These are phyloP conservation scores for Miscanthus lutarioriparius DNA, from an alignment of 176 grass and related monocot genomes.

Conservation along the genomic window DNA sequence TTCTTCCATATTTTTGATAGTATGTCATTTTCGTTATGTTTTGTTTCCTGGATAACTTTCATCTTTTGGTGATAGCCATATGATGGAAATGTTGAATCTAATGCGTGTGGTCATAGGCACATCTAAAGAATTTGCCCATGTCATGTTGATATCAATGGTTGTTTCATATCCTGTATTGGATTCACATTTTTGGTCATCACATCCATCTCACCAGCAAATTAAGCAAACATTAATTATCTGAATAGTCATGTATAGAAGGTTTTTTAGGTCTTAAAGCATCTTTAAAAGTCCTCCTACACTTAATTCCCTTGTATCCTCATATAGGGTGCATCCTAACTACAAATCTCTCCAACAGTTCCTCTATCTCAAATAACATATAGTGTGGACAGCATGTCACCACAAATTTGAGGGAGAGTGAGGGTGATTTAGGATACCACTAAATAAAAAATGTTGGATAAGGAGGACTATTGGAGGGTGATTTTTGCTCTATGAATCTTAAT, in stretches of 20 bases:
- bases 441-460: not conserved
- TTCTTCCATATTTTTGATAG: not conserved
- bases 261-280: not conserved
- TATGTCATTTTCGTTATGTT: slow-evolving; percentile 11
- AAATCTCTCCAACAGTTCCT: not conserved
- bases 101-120: not conserved
- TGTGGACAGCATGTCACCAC: not conserved
- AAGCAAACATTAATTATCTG: not conserved
- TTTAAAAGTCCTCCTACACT: not conserved
- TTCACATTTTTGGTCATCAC: not conserved
- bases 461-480: not conserved
- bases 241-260: not conserved
- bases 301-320: not conserved
- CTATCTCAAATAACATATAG: not conserved
- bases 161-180: slow-evolving; percentile 6
- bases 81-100: slow-evolving; percentile 15
- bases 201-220: slow-evolving; percentile 9
- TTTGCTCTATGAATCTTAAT: not conserved
- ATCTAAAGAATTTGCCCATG: not conserved
- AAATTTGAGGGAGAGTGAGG: not conserved
- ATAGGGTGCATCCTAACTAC: not conserved
- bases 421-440: not conserved
- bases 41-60: slow-evolving; percentile 13
- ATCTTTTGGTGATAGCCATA: not conserved
- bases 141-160: not conserved